Evolutionary conservation across 257 asterid species (phyloP), one percentile per base, ranked within the genome.

Genomic region (Osmanthus fragrans): DNA sequence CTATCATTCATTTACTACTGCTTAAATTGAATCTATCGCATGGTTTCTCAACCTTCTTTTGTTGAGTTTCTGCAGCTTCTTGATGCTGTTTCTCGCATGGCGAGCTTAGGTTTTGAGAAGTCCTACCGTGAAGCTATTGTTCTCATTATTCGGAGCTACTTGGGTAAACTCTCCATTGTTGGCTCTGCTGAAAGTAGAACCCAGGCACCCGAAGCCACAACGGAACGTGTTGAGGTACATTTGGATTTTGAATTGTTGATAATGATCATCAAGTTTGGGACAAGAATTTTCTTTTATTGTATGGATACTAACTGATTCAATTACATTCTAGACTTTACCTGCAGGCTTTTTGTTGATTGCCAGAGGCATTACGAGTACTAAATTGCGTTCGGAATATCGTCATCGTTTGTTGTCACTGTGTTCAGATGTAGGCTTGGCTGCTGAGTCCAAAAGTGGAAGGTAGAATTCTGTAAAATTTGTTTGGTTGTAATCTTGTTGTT

Each of bases 1-100:
- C 47, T 40, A 21, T 71, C 25, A 42, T 75, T 56, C 29, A 66
- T 49, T 49, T 36, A 21, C 33, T 63, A 54, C 25, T 79, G 56
- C 30, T 27, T 36, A 54, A 77, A 70, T 81, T 70, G 51, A 68
- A 73, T 51, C 42, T 82, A 77, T 49, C 75, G 75, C 83, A 81
- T 80, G 42, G 70, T 80, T 77, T 82, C 91, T 88, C 86, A 91
- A 81, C 90, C 85, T 83, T 73, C 80, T 82, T 87, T 88, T 85
- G 81, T 88, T 88, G 96, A 83, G 84, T 79, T 88, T 82, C 90
- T 90, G 97, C 98, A 96, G 99, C 97, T 96, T 87, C 98, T 96
- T 89, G 98, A 96, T 88, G 99, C 98, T 87, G 93, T 96, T 90
- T 92, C 99, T 88, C 97, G 94, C 88, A 80, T 96, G 92, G 97